Conservation (phyloP, 73 alveolate species). For the Uronychia setigera region DNA sequence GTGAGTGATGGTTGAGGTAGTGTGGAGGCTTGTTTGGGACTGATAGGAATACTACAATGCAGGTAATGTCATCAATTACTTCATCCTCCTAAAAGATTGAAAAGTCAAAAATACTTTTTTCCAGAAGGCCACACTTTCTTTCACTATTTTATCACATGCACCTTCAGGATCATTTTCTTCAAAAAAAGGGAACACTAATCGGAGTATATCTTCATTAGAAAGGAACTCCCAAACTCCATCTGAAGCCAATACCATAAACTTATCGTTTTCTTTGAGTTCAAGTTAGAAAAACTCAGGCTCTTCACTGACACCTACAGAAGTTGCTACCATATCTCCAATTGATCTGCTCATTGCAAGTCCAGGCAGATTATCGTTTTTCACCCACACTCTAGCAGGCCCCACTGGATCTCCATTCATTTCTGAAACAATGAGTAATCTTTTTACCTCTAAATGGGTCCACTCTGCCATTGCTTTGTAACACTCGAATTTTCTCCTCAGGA, state of each 20-base stretch:
- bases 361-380: conserved; percentile 71
- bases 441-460: conserved; percentile 57
- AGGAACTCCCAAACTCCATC: conserved; percentile 84
- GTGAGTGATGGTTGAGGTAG: too few relatives aligned
- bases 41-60: too few relatives aligned
- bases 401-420: conserved; percentile 44
- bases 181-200: conserved; percentile 63
- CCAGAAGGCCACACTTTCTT: conserved; percentile 76
- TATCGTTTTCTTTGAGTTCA: conserved; percentile 56
- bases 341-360: conserved; percentile 87
- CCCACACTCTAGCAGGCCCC: conserved; percentile 83
- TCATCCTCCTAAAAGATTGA: too few relatives aligned
- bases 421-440: conserved; percentile 39
- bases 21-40: too few relatives aligned
- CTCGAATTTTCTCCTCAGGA: conserved; percentile 66
- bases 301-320: conserved; percentile 70
- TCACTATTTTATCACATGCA: conserved; percentile 63
- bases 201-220: conserved; percentile 63
- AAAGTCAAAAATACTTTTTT: too few relatives aligned
- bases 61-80: too few relatives aligned
- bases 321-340: conserved; percentile 78
- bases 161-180: conserved; percentile 72
- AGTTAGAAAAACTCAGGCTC: conserved; percentile 41
- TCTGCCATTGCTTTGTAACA: conserved; percentile 63
- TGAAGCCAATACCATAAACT: conserved; percentile 66